phyloP scores from a whole-genome alignment of 345 rosid genomes.

The Tarenaya hassleriana region DNA sequence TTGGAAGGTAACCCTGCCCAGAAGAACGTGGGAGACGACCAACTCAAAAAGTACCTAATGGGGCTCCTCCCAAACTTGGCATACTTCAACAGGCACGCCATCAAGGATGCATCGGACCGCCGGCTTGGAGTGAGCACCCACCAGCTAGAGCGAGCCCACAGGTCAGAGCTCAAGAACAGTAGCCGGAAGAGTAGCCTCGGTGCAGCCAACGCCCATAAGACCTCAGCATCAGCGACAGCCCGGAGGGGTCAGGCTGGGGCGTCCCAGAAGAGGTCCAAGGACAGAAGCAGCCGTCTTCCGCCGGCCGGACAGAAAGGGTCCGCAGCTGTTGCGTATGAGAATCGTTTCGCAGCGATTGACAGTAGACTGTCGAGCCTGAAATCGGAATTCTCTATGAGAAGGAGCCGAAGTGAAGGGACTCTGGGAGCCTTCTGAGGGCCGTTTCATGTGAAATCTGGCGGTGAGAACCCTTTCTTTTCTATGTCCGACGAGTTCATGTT shows the following conservation, averaged over 20 bases:
- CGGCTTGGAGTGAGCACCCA: conserved; percentile 52
- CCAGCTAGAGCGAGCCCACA: conserved; percentile 54
- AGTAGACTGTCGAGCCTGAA: conserved; percentile 42
- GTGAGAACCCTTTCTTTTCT: too few relatives aligned
- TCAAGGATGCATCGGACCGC: conserved; percentile 62
- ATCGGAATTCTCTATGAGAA: conserved; percentile 50
- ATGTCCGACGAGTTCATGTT: too few relatives aligned
- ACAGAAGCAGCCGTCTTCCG: conserved; percentile 50
- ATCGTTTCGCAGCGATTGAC: conserved; percentile 36
- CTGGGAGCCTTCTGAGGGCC: conserved; percentile 36
- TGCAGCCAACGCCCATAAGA: conserved; percentile 26
- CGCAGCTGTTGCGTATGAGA: conserved; percentile 31
- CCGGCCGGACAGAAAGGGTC: conserved; percentile 46
- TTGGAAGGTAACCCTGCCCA: conserved; percentile 97
- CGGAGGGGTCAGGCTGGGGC: conserved; percentile 36
- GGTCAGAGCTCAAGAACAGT: conserved; percentile 52
- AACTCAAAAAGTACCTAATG: conserved; percentile 67
- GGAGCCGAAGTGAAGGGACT: conserved; percentile 74
- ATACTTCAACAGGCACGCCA: conserved; percentile 74
- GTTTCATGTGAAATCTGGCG: too few relatives aligned
- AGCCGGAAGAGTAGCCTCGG: conserved; percentile 57
- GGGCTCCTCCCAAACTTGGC: conserved; percentile 79
- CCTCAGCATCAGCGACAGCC: conserved; percentile 42
- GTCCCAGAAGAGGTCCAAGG: conserved; percentile 43
- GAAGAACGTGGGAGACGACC: conserved; percentile 94